Evolutionary conservation across 352 stramenopile genomes (phyloP), one percentile per base, ranked within the genome.

Genomic region (Plasmopara muralis): DNA sequence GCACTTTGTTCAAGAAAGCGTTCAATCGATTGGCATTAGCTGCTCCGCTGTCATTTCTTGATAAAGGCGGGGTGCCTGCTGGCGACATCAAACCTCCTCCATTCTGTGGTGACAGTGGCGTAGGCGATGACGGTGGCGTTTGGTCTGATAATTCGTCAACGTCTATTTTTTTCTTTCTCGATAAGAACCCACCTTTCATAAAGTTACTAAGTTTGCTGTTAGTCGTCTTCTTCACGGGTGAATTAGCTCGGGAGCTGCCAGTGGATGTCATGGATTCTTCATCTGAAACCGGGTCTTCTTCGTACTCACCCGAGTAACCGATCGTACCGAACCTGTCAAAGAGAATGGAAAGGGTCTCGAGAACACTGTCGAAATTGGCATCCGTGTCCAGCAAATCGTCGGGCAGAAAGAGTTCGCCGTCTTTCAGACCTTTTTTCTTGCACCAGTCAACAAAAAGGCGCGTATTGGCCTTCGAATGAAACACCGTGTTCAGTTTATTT

Each of bases 401-500:
- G 1, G 78, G 54, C 31, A 87, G 65, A 55, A 95, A 95, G 30
- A 95, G 58, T 7, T 95, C 76, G 13, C 65, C 66, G 37, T 91
- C 80, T 28, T 65, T 70, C 10, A 95, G 47, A 2, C 81, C 82
- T 45, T 91, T 74, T 29, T 67, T 56, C 43, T 71, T 68, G 44
- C 80, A 92, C 84, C 84, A 95, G 43, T 90, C 72, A 37, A 85
- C 64, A 50, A 95, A 95, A 31, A 87, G 68, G 13, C 74, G 76
- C 40, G 89, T 81, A 64, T 95, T 95, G 58, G 77, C 72, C 53
- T 90, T 90, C 30, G 80, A 83, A 60, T 95, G 84, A 67, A 93
- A 95, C 37, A 89, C 77, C 37, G 84, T 95, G 62, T 86, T 92
- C 53, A 95, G 77, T 53, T 87, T 88, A 65, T 93, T 95, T 50